Evolutionary conservation across 176 grass and related monocot species (phyloP).

Genomic region (Elymus sibiricus): DNA sequence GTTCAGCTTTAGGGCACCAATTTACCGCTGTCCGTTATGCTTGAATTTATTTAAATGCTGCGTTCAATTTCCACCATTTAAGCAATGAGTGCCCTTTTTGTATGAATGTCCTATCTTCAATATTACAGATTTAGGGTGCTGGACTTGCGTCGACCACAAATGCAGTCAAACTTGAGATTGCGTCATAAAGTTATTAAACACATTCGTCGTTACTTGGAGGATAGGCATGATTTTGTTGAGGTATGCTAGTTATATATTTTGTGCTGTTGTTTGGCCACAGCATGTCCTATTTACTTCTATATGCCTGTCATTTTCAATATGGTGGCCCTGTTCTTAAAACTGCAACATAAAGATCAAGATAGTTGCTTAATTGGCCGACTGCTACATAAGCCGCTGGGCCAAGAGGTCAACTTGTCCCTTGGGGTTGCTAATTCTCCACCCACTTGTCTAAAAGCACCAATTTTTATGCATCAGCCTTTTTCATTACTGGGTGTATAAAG

Average conservation of each 20-base stretch:
- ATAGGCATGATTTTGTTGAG: constrained; percentile 95
- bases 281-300: background rate
- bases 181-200: constrained; percentile 94
- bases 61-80: background rate
- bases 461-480: background rate
- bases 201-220: constrained; percentile 86
- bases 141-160: constrained; percentile 83
- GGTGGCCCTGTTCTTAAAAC: background rate
- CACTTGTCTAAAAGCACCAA: background rate
- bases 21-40: background rate
- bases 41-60: constrained; percentile 6
- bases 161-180: constrained; percentile 92
- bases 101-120: background rate
- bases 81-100: background rate
- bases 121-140: constrained; percentile 79
- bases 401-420: background rate
- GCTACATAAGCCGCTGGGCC: background rate
- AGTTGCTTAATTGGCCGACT: background rate
- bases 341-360: background rate
- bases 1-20: background rate
- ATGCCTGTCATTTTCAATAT: constrained; percentile 1
- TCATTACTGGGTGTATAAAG: background rate
- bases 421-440: background rate
- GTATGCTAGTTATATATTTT: constrained; percentile 40
- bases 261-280: background rate